Evolutionary conservation across 305 asterid genomes (phyloP), one percentile per base, ranked within the genome.

Genomic region (Fraxinus platypoda): DNA sequence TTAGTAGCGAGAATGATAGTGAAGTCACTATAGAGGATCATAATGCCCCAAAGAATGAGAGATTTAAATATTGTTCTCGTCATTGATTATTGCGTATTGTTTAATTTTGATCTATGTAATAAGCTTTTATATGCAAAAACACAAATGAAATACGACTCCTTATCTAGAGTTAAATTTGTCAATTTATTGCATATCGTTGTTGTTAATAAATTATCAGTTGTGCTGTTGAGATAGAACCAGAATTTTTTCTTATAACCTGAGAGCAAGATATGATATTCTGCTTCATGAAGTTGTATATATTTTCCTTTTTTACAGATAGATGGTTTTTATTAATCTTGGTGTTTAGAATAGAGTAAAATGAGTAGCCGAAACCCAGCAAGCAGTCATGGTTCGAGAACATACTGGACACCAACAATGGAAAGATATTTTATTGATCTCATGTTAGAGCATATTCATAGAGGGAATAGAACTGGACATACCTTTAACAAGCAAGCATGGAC

Each of bases 401-500:
- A 86, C 82, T 88, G 88, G 88, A 88, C 89, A 2, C 90, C 89
- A 26, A 80, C 87, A 74, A 88, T 88, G 90, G 89, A 88, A 57
- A 87, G 89, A 23, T 86, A 85, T 84, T 88, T 88, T 80, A 66
- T 88, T 4, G 89, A 88, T 82, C 90, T 88, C 81, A 88, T 85
- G 90, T 77, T 88, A 77, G 89, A 88, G 85, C 90, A 88, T 84
- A 80, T 88, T 52, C 86, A 86, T 68, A 82, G 84, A 83, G 89
- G 90, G 83, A 85, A 88, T 81, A 84, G 90, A 82, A 82, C 66
- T 34, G 90, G 90, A 8, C 90, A 87, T 71, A 87, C 90, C 28
- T 87, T 85, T 43, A 87, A 85, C 78, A 87, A 87, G 86, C 87
- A 85, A 80, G 90, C 90, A 17, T 87, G 90, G 90, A 85, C 83